Conservation (phyloP, 192 early-diverging fungal genomes). For the Dissophora globulifera region DNA sequence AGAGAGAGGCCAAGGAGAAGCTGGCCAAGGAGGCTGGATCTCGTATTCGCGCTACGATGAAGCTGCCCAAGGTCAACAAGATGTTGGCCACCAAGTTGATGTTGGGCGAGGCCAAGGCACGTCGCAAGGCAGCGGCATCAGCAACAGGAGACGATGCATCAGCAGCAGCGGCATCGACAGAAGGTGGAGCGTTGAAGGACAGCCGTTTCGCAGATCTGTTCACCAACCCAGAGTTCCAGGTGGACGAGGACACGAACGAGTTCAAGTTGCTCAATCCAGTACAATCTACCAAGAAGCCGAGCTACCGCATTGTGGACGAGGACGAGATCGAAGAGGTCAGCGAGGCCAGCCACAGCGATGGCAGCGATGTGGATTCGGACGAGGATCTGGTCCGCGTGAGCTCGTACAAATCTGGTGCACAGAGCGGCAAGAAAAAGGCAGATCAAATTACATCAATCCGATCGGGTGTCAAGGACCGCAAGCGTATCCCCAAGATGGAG, state of each 20-base stretch:
- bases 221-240: conserved; percentile 89
- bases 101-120: conserved; percentile 51
- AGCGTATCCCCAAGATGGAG: conserved; percentile 55
- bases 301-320: conserved; percentile 52
- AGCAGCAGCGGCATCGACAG: conserved; percentile 19
- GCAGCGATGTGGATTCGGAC: conserved; percentile 54
- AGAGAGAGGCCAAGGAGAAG: conserved; percentile 81
- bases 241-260: conserved; percentile 85
- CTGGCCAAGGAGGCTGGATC: conserved; percentile 86
- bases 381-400: conserved; percentile 50
- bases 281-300: conserved; percentile 48
- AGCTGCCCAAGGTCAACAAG: conserved; percentile 94
- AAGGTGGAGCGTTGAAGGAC: conserved; percentile 77
- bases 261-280: conserved; percentile 78
- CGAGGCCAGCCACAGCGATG: conserved; percentile 40
- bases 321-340: conserved; percentile 49
- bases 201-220: conserved; percentile 90
- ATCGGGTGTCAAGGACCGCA: conserved; percentile 53
- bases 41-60: conserved; percentile 87
- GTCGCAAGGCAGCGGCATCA: conserved; percentile 47
- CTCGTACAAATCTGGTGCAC: conserved; percentile 25
- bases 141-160: conserved; percentile 53
- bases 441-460: conserved; percentile 51
- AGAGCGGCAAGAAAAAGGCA: conserved; percentile 34
- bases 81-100: conserved; percentile 77